A percentile compares a stretch with the other conserved stretches of the same genome.
These are phyloP conservation scores for Haplosporangium sp. DNA, from an alignment of 371 early-diverging fungal species.

Conservation along the genomic window DNA sequence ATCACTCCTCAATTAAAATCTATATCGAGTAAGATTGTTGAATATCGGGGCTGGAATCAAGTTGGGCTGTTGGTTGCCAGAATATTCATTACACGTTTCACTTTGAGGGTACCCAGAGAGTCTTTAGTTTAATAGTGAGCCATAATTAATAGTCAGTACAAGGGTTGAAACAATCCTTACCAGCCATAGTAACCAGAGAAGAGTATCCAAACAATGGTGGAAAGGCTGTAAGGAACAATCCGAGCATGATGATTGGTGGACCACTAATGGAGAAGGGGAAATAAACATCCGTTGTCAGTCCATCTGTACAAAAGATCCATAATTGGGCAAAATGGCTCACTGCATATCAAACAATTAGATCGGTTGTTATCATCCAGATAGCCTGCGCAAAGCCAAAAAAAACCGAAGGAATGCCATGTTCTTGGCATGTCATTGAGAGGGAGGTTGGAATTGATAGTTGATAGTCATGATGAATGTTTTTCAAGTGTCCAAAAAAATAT, in stretches of 20 bases:
- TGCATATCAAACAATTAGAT: background rate
- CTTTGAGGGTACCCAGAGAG: no score
- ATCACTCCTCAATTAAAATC: background rate
- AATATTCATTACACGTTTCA: no score
- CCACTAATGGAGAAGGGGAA: constrained; percentile 22
- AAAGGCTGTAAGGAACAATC: constrained; percentile 68
- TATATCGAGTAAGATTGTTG: no score
- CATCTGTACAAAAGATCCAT: no score
- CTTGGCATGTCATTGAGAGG: no score
- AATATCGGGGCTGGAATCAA: no score
- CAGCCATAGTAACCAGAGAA: constrained; percentile 69
- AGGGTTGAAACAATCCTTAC: constrained; percentile 8
- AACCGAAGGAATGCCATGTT: background rate
- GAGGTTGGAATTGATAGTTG: no score
- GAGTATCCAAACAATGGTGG: constrained; percentile 79
- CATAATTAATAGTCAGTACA: no score
- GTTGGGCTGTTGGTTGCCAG: no score
- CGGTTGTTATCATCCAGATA: background rate
- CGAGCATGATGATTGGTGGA: constrained; percentile 43
- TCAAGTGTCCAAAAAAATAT: background rate
- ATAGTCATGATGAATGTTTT: no score
- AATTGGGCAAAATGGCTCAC: background rate
- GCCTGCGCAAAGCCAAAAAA: background rate
- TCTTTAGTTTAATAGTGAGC: no score
- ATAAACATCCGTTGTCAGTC: background rate